phyloP scores from a whole-genome alignment of 257 asterid genomes.

The Thymus quinquecostatus region DNA sequence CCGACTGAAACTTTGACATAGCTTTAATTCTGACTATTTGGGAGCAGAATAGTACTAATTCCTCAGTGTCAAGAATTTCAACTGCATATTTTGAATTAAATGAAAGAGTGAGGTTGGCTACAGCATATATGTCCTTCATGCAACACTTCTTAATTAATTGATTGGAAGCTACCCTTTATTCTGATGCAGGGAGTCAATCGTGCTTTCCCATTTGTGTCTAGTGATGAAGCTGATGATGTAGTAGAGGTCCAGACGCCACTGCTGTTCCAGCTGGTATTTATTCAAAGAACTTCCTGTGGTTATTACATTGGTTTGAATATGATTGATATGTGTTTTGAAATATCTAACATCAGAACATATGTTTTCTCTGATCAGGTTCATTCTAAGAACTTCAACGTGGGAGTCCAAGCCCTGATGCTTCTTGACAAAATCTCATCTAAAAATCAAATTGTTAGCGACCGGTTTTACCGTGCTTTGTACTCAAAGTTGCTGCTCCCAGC shows the following conservation, averaged over 20 bases:
- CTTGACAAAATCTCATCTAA: conserved; percentile 92
- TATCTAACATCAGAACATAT: conserved; percentile 27
- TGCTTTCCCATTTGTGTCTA: conserved; percentile 90
- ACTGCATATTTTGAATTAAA: neutral
- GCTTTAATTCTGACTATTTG: neutral
- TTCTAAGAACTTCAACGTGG: conserved; percentile 92
- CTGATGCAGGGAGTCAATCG: conserved; percentile 90
- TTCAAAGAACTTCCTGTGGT: conserved; percentile 14
- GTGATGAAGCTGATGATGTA: conserved; percentile 80
- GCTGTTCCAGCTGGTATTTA: conserved; percentile 85
- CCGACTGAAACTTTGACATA: neutral
- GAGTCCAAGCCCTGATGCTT: conserved; percentile 96
- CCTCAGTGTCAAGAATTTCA: neutral
- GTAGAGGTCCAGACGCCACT: conserved; percentile 85
- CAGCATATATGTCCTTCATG: neutral
- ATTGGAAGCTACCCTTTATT: conserved; percentile 23
- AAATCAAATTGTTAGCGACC: conserved; percentile 90
- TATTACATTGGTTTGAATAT: conserved; percentile 19
- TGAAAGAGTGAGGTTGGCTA: conserved; percentile 6
- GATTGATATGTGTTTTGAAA: neutral
- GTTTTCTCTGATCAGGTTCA: conserved; percentile 67
- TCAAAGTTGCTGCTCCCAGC: conserved; percentile 90
- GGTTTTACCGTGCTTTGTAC: conserved; percentile 96
- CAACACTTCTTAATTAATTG: neutral
- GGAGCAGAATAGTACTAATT: conserved; percentile 2